Evolutionary conservation across 306 rosid species (phyloP), one percentile per base, ranked within the genome.

Genomic region (Trichosanthes cucumerina): DNA sequence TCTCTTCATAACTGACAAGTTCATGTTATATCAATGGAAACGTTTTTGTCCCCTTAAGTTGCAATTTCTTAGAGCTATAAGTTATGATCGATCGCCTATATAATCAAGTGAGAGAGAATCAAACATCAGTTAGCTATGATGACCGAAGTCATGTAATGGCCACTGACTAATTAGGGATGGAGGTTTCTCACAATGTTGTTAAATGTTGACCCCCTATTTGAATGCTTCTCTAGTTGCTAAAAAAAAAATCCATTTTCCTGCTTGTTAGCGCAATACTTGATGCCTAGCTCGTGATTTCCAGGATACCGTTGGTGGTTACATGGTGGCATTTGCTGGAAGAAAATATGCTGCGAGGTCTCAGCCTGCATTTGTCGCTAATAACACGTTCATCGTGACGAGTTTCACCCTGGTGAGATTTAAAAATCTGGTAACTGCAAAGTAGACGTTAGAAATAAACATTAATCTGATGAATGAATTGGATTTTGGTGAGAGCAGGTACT

Each of bases 261-360:
- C n/a, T n/a, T n/a, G n/a, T n/a, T n/a, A n/a, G n/a, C n/a, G n/a
- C n/a, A n/a, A n/a, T 13, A 46, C 43, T 47, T 18, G 21, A 49
- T 36, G 47, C 71, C 66, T 4, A 41, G 9, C 41, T 28, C n/a
- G n/a, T n/a, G n/a, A 57, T 79, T 58, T 62, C n/a, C 78, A 90
- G 96, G 96, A 88, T 78, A 13, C 53, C 6, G 80, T 84, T 77
- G 96, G 96, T 36, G 96, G 92, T 28, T 88, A 83, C 75, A 88
- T 90, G 91, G 96, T 90, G 86, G 96, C 89, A 70, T 90, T 90
- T 82, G 88, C 89, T 1, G 96, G 96, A 21, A 47, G 86, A 75
- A 90, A 88, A 54, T 88, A 90, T 53, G 96, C 91, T 33, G 96
- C 96, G 69, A 85, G 89, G 15, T 90, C 96, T 80, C 80, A 46